These are phyloP conservation scores for Vitis hybrid DNA, from an alignment of 177 flowering plant genomes.

Conservation along the genomic window DNA sequence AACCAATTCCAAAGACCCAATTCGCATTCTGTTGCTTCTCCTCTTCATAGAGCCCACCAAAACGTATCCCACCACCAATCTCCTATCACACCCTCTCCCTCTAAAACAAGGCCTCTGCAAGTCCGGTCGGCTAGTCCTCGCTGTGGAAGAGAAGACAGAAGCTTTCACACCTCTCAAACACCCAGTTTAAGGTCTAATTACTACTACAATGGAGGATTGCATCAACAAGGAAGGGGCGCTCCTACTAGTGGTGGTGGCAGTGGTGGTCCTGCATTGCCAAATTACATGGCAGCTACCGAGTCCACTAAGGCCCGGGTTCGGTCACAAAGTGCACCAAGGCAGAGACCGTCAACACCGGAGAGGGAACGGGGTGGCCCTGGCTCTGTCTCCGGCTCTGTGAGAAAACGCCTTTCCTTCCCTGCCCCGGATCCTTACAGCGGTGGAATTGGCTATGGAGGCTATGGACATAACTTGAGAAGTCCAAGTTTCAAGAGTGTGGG, in stretches of 20 bases:
- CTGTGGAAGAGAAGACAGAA: not conserved
- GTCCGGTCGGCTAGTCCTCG: conserved; percentile 36
- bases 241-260: conserved; percentile 11
- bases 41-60: conserved; percentile 31
- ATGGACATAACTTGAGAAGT: conserved; percentile 40
- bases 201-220: conserved; percentile 22
- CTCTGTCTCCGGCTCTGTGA: conserved; percentile 23
- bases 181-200: conserved; percentile 35
- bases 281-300: conserved; percentile 57
- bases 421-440: conserved; percentile 15
- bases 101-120: conserved; percentile 19
- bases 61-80: conserved; percentile 9
- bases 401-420: conserved; percentile 41
- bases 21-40: conserved; percentile 31
- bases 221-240: conserved; percentile 22
- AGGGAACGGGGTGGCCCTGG: conserved; percentile 37
- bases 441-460: conserved; percentile 13
- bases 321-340: conserved; percentile 54
- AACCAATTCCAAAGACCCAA: conserved; percentile 26
- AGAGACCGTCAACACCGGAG: conserved; percentile 37
- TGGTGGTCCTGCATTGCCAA: conserved; percentile 27
- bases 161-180: conserved; percentile 31
- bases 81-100: conserved; percentile 27
- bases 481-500: conserved; percentile 44
- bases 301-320: conserved; percentile 49